A percentile compares a stretch with the other conserved stretches of the same genome.
phyloP scores from a whole-genome alignment of 179 eudicot genomes.

The Camellia oleifera region DNA sequence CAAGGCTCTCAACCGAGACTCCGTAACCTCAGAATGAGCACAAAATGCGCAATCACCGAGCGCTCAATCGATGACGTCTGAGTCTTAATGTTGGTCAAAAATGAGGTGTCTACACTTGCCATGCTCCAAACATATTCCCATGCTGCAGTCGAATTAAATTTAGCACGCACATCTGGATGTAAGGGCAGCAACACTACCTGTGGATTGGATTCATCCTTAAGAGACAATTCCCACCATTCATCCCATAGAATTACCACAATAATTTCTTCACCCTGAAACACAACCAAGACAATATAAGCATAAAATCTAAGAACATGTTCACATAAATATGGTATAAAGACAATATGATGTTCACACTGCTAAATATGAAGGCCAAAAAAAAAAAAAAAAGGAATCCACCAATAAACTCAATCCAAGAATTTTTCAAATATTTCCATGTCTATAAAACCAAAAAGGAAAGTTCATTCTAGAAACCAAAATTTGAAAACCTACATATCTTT shows the following conservation, averaged over 20 bases:
- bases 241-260: conserved; percentile 90
- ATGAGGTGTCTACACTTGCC: conserved; percentile 23
- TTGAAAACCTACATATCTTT: not conserved
- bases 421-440: not conserved
- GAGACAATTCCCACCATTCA: conserved; percentile 96
- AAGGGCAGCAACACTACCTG: conserved; percentile 89
- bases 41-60: too few relatives aligned
- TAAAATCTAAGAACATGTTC: not conserved
- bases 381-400: not conserved
- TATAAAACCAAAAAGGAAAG: not conserved
- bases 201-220: conserved; percentile 84
- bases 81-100: too few relatives aligned
- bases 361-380: not conserved
- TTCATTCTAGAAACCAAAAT: conserved; percentile 2
- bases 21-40: too few relatives aligned
- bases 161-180: conserved; percentile 86
- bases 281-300: not conserved
- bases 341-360: conserved; percentile 1
- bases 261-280: conserved; percentile 86
- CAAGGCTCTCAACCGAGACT: too few relatives aligned
- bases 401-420: not conserved
- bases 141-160: conserved; percentile 81
- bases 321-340: not conserved
- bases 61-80: too few relatives aligned
- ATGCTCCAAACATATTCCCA: conserved; percentile 95